Percentiles rank a stretch among this genome's conserved stretches.
Evolutionary conservation across 169 alveolate genomes (phyloP).

Genomic region (Cryptosporidium ubiquitum): DNA sequence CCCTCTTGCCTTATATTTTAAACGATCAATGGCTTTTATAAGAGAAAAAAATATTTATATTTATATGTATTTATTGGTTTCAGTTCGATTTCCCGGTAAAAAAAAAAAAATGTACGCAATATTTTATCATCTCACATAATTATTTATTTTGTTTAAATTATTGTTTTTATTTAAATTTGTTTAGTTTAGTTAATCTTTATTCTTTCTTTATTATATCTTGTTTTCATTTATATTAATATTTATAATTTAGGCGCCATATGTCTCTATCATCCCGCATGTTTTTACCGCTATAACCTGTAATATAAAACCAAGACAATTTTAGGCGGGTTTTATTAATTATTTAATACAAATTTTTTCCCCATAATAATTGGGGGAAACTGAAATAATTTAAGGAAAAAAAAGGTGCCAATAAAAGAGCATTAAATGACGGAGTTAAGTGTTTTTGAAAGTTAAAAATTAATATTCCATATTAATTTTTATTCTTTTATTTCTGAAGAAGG

Average conservation of each 20-base stretch:
- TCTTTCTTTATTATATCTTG: neutral
- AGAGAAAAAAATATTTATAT: neutral
- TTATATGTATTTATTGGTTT: neutral
- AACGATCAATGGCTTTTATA: neutral
- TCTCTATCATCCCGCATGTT: slow-evolving; percentile 14
- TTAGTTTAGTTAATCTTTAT: neutral
- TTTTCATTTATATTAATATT: neutral
- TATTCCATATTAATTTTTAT: neutral
- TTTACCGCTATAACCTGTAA: neutral
- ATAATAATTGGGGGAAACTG: neutral
- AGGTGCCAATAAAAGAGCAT: slow-evolving; percentile 7
- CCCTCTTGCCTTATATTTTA: neutral
- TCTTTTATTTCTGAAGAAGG: neutral
- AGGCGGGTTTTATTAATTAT: neutral
- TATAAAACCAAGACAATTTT: neutral
- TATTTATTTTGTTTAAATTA: neutral
- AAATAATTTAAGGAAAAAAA: neutral
- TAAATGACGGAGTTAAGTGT: neutral
- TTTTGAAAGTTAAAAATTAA: neutral
- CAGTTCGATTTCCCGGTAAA: neutral
- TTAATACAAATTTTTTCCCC: neutral
- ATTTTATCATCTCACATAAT: neutral
- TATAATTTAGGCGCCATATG: slow-evolving; percentile 16
- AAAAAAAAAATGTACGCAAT: neutral
- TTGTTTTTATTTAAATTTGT: neutral